A percentile compares a stretch with the other conserved stretches of the same genome.
Conservation (phyloP, 306 rosid species). For the Styphnolobium japonicum region DNA sequence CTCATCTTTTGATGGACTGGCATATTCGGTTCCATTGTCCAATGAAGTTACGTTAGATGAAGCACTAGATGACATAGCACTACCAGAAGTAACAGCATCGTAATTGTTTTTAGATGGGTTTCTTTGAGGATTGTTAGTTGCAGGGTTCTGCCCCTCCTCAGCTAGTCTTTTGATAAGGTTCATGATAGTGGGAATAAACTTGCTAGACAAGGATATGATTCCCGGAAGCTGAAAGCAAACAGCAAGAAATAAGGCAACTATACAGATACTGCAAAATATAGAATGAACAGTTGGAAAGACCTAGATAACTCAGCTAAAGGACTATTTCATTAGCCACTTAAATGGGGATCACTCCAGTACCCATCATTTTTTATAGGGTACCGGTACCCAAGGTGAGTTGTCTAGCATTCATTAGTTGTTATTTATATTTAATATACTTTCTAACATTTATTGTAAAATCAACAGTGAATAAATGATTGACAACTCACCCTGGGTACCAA, state of each 20-base stretch:
- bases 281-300: neutral
- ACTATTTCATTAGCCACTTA: neutral
- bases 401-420: no score
- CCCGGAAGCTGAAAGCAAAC: conserved; percentile 79
- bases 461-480: no score
- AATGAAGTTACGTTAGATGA: conserved; percentile 58
- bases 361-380: no score
- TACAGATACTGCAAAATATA: neutral
- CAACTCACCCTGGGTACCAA: no score
- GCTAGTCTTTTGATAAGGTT: conserved; percentile 74
- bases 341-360: no score
- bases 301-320: neutral
- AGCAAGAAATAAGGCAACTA: neutral
- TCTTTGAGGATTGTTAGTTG: conserved; percentile 51
- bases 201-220: conserved; percentile 69
- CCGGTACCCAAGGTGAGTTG: no score
- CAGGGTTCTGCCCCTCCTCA: conserved; percentile 64
- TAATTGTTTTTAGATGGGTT: conserved; percentile 37
- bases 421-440: no score
- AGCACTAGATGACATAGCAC: conserved; percentile 47
- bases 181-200: conserved; percentile 82
- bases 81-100: conserved; percentile 39
- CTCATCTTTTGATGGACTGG: conserved; percentile 53
- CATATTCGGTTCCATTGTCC: conserved; percentile 37
- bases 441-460: no score